phyloP scores from a whole-genome alignment of 1,284 basidiomycete genomes.

The Lignosus rhinocerotis region DNA sequence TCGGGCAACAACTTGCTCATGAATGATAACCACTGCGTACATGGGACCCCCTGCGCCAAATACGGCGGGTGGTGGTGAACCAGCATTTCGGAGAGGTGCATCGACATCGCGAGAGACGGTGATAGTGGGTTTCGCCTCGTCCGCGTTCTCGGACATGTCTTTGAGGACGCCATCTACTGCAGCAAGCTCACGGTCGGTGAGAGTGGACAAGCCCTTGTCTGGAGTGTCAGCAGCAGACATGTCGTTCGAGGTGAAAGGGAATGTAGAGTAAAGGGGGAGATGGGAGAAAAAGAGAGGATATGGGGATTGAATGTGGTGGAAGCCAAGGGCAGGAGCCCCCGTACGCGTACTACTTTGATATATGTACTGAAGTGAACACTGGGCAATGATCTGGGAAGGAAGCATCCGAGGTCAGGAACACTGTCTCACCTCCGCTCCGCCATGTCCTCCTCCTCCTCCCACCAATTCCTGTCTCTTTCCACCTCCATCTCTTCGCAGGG shows the following conservation, averaged over 20 bases:
- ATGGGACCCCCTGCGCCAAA: constrained; percentile 42
- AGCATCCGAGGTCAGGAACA: constrained; percentile 3
- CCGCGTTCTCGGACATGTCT: constrained; percentile 27
- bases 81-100: constrained; percentile 18
- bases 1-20: neutral
- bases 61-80: constrained; percentile 33
- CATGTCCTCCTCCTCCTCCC: neutral
- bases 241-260: neutral
- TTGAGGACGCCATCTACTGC: constrained; percentile 33
- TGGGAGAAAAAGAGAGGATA: neutral
- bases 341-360: too few relatives aligned
- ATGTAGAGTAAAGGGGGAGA: neutral
- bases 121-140: constrained; percentile 13
- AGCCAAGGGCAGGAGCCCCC: too few relatives aligned
- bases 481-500: constrained; percentile 24
- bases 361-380: too few relatives aligned
- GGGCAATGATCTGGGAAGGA: constrained; percentile 1
- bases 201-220: constrained; percentile 10
- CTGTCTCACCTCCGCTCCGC: constrained; percentile 13
- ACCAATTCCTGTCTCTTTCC: constrained; percentile 13
- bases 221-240: constrained; percentile 27
- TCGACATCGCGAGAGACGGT: constrained; percentile 13
- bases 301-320: neutral
- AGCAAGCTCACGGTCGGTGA: constrained; percentile 30
- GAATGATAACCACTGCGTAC: constrained; percentile 25